A percentile compares a stretch with the other conserved stretches of the same genome.
Conservation (phyloP, 192 early-diverging fungal species). For the Entomortierella chlamydospora region DNA sequence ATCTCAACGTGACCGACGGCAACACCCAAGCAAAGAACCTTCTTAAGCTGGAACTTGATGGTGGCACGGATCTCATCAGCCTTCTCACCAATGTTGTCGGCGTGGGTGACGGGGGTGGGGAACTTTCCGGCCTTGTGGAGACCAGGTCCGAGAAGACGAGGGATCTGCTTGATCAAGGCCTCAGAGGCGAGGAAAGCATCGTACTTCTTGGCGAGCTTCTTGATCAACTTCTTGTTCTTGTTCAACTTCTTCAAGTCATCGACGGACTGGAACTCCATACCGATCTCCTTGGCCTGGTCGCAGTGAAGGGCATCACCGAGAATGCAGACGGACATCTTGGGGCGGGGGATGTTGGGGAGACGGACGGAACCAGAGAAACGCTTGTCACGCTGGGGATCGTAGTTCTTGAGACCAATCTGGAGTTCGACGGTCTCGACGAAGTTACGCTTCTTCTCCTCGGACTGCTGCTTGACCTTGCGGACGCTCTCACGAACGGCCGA, state of each 20-base stretch:
- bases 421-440: slow-evolving; percentile 98
- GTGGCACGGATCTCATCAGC: slow-evolving; percentile 94
- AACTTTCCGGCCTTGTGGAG: slow-evolving; percentile 99
- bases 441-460: slow-evolving; percentile 94
- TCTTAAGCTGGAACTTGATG: slow-evolving; percentile 99
- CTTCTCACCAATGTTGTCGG: slow-evolving; percentile 88
- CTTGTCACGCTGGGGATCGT: slow-evolving; percentile 99
- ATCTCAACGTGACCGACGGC: slow-evolving; percentile 95
- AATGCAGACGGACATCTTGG: slow-evolving; percentile 95
- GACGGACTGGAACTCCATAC: slow-evolving; percentile 91
- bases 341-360: slow-evolving; percentile 95
- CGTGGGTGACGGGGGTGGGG: slow-evolving; percentile 94
- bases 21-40: slow-evolving; percentile 97
- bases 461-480: slow-evolving; percentile 72
- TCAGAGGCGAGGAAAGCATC: slow-evolving; percentile 98
- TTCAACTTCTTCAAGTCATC: slow-evolving; percentile 99
- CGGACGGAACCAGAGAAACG: slow-evolving; percentile 97
- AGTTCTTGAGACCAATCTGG: slow-evolving; percentile 99
- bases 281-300: slow-evolving; percentile 93
- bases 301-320: slow-evolving; percentile 96
- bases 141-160: slow-evolving; percentile 97
- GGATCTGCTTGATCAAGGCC: slow-evolving; percentile 98
- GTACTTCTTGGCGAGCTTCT: slow-evolving; percentile 99
- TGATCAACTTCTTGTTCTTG: slow-evolving; percentile 99
- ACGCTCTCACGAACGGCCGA: slow-evolving; percentile 89